These are phyloP conservation scores for Biscogniauxia marginata DNA, from an alignment of 2,329 filamentous ascomycete species.

Conservation along the genomic window DNA sequence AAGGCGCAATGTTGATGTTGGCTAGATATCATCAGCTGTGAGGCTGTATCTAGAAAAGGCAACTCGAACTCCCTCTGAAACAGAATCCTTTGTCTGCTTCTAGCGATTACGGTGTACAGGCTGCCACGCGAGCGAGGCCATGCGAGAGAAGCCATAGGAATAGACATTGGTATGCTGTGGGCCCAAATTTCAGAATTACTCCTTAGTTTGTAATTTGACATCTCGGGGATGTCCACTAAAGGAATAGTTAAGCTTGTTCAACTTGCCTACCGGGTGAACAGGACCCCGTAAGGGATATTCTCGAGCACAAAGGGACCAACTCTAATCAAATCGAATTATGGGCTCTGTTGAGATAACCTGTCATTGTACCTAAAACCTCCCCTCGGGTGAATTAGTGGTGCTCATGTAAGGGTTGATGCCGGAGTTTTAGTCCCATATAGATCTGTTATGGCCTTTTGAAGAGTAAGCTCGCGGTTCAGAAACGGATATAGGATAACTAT, in stretches of 20 bases:
- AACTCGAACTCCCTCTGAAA: not conserved
- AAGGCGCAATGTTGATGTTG: not conserved
- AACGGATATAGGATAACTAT: not conserved
- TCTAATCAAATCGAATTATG: not conserved
- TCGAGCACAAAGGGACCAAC: not conserved
- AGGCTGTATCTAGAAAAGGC: slow-evolving; percentile 3
- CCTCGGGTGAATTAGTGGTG: not conserved
- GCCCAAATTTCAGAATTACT: not conserved
- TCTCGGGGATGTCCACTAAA: not conserved
- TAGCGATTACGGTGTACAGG: not conserved
- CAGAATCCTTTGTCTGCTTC: not conserved
- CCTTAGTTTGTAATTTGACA: not conserved
- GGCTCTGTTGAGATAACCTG: not conserved
- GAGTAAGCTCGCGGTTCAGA: not conserved
- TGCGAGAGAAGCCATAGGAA: not conserved
- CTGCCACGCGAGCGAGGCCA: not conserved
- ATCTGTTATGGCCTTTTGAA: not conserved
- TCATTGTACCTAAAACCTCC: not conserved
- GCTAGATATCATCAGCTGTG: not conserved
- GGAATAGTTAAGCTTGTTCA: not conserved
- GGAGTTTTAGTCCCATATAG: not conserved
- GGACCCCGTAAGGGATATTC: not conserved
- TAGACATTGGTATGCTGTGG: not conserved
- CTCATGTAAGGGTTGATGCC: not conserved
- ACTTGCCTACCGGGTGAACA: not conserved